Evolutionary conservation across 306 rosid species (phyloP), one percentile per base, ranked within the genome.

Genomic region (Begonia peltatifolia): DNA sequence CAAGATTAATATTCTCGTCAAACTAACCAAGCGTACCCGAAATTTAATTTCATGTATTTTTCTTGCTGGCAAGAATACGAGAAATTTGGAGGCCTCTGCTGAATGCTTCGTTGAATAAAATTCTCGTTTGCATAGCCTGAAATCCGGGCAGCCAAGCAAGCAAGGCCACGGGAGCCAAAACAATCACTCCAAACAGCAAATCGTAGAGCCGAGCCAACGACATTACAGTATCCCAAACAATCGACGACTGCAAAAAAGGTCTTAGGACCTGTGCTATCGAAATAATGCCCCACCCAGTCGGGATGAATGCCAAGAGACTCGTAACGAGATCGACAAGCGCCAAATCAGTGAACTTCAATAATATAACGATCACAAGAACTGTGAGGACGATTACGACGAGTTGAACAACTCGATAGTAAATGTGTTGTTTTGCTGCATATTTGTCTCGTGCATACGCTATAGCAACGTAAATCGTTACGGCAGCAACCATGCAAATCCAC

Each of bases 21-120:
- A 25, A 3, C 2, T 25, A 25, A 25, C 76, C 72, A 60, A 59
- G 76, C 47, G 66, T 54, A 54, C 81, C 68, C 66, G 87, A 76
- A 89, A 87, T 87, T 59, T 79, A 63, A 63, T 62, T 64, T 84
- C 49, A 59, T 38, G 50, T 38, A 50, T 11, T 50, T 66, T 82
- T 88, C 79, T 88, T 88, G 74, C 97, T 95, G 48, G 76, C 55
- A 53, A 89, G 70, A 66, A 89, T 76, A 56, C 89, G 86, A 55
- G 95, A 89, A 71, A 89, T 89, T 75, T 84, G 93, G 43, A 89
- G 97, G 61, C 97, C 97, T 74, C 97, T 70, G 76, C 97, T 89
- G 73, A 89, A 89, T 36, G 87, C 97, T 68, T 89, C 95, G 64
- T 89, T 89, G 46, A 89, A 89, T 52, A 89, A 75, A 73, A 89